phyloP scores from a whole-genome alignment of 2,329 filamentous ascomycete genomes.

The Botrytis squamosa region DNA sequence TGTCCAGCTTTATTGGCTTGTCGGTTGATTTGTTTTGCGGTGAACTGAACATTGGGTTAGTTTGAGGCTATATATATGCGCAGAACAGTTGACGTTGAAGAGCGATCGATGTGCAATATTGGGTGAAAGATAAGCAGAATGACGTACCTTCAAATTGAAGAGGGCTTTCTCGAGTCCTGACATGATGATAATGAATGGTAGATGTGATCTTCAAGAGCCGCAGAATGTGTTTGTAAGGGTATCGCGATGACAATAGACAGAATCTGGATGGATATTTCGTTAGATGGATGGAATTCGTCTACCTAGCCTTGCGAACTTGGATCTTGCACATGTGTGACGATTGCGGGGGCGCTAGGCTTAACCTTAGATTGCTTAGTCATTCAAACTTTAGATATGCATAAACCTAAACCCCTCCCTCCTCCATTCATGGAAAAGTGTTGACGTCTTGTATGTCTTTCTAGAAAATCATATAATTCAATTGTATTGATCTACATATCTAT shows the following conservation, averaged over 20 bases:
- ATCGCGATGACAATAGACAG: conserved; percentile 5
- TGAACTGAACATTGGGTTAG: conserved; percentile 46
- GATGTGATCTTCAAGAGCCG: not conserved
- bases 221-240: not conserved
- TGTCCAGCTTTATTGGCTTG: conserved; percentile 61
- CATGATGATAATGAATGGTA: conserved; percentile 43
- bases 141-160: conserved; percentile 58
- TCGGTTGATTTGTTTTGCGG: conserved; percentile 60
- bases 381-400: not conserved
- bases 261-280: conserved; percentile 1
- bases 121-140: conserved; percentile 24
- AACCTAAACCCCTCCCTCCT: not conserved
- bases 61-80: conserved; percentile 13
- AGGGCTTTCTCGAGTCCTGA: conserved; percentile 61
- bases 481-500: not conserved
- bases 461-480: not conserved
- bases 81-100: conserved; percentile 4
- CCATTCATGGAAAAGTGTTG: not conserved
- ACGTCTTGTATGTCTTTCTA: not conserved
- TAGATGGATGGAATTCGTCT: conserved; percentile 19
- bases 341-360: conserved; percentile 15
- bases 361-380: conserved; percentile 6
- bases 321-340: conserved; percentile 9
- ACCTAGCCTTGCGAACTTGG: conserved; percentile 13
- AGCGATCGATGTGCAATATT: not conserved